Percentiles rank a stretch among this genome's conserved stretches.
Evolutionary conservation across 177 flowering plant genomes (phyloP).

Genomic region (Vitis hybrid): DNA sequence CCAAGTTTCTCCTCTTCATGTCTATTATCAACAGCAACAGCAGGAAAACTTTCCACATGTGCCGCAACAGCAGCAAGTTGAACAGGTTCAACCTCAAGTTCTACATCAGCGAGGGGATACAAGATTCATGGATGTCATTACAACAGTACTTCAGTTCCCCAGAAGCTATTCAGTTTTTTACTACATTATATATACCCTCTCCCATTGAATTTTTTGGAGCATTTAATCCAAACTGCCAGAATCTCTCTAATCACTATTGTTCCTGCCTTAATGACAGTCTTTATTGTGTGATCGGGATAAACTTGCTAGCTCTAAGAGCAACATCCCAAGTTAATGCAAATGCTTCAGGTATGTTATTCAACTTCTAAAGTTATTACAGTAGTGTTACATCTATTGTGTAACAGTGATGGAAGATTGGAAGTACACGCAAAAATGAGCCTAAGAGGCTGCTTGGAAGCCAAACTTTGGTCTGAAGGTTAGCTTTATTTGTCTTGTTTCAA

Average conservation of each 20-base stretch:
- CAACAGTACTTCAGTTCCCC: conserved; percentile 83
- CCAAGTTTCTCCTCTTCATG: conserved; percentile 51
- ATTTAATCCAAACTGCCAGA: background rate
- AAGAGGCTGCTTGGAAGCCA: no score
- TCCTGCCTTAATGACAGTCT: conserved; percentile 51
- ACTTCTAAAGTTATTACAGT: background rate
- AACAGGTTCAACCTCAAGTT: conserved; percentile 40
- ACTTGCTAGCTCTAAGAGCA: conserved; percentile 95
- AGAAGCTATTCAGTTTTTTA: conserved; percentile 86
- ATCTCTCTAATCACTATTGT: background rate
- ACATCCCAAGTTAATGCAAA: conserved; percentile 95
- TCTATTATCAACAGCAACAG: conserved; percentile 61
- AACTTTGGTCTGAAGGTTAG: no score
- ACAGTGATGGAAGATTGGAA: no score
- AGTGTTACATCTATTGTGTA: background rate
- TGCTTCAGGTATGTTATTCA: conserved; percentile 77
- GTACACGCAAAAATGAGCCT: no score
- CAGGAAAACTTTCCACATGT: conserved; percentile 43
- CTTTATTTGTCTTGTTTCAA: no score
- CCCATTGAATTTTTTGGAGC: background rate
- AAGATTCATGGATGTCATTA: conserved; percentile 64
- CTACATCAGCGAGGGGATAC: conserved; percentile 43
- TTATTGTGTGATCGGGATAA: conserved; percentile 87
- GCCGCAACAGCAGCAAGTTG: conserved; percentile 48
- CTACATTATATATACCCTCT: background rate